A percentile compares a stretch with the other conserved stretches of the same genome.
Conservation (phyloP, 352 stramenopile species). For the Blastocystis sp. region DNA sequence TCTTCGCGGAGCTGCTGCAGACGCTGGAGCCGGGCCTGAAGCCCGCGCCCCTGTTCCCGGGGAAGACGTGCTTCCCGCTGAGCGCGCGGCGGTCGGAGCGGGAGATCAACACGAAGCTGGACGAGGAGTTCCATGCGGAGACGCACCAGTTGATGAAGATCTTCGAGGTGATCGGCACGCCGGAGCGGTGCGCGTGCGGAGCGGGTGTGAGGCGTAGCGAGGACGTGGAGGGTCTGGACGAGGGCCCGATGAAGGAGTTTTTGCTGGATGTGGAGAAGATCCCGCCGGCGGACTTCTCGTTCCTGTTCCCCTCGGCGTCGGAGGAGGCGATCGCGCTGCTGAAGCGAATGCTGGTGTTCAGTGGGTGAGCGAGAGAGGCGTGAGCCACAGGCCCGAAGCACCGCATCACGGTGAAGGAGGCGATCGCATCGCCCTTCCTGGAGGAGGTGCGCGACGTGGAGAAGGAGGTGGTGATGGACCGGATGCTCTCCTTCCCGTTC, state of each 20-base stretch:
- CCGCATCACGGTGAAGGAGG: conserved; percentile 90
- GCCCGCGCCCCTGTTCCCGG: conserved; percentile 78
- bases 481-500: conserved; percentile 32
- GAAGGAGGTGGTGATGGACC: conserved; percentile 35
- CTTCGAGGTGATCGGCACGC: conserved; percentile 90
- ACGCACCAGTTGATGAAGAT: conserved; percentile 88
- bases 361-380: not conserved
- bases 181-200: conserved; percentile 74
- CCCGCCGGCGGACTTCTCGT: conserved; percentile 71
- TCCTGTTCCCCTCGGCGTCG: conserved; percentile 77
- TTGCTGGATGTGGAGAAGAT: conserved; percentile 67
- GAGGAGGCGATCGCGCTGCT: conserved; percentile 81
- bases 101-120: conserved; percentile 71
- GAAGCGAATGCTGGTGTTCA: conserved; percentile 83
- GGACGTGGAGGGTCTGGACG: conserved; percentile 76
- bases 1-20: conserved; percentile 92
- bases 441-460: conserved; percentile 71
- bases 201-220: conserved; percentile 70
- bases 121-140: conserved; percentile 73
- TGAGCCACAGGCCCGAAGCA: conserved; percentile 82
- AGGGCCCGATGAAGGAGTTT: conserved; percentile 70
- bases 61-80: conserved; percentile 75
- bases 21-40: conserved; percentile 71
- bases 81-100: conserved; percentile 69
- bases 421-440: conserved; percentile 92